Conservation (phyloP, 2,329 filamentous ascomycete genomes). For the Ophiostoma novo-ulmi region DNA sequence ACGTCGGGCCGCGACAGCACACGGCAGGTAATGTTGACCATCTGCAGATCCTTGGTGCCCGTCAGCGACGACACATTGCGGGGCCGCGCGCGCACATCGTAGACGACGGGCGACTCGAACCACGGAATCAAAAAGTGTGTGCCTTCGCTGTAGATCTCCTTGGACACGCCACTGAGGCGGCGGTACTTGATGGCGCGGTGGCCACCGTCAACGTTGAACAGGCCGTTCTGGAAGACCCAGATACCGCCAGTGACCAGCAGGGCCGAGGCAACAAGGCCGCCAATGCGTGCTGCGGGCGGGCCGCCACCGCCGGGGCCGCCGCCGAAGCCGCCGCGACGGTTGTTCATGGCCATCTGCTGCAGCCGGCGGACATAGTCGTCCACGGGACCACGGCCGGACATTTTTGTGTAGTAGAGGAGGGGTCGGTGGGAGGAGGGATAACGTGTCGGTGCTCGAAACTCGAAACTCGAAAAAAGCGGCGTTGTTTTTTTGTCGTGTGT, state of each 20-base stretch:
- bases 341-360: conserved; percentile 44
- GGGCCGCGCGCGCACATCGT: conserved; percentile 96
- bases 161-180: conserved; percentile 83
- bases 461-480: neutral
- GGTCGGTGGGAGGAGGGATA: neutral
- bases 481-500: neutral
- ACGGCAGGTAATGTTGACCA: conserved; percentile 96
- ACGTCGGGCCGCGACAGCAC: conserved; percentile 94
- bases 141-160: conserved; percentile 94
- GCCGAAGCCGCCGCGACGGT: conserved; percentile 37
- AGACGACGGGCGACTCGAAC: conserved; percentile 95
- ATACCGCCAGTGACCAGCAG: conserved; percentile 46
- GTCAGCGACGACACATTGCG: conserved; percentile 95
- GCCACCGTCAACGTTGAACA: conserved; percentile 90
- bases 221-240: conserved; percentile 53
- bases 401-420: conserved; percentile 22
- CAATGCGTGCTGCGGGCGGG: conserved; percentile 34
- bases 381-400: conserved; percentile 39
- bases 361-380: conserved; percentile 50
- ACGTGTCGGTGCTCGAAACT: neutral
- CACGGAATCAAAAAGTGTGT: conserved; percentile 93
- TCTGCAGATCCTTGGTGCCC: conserved; percentile 98
- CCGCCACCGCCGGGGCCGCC: conserved; percentile 40
- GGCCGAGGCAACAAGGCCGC: conserved; percentile 40
- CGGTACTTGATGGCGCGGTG: conserved; percentile 99